Conservation (phyloP, 2,329 filamentous ascomycete genomes). For the Coniochaeta prunicola region DNA sequence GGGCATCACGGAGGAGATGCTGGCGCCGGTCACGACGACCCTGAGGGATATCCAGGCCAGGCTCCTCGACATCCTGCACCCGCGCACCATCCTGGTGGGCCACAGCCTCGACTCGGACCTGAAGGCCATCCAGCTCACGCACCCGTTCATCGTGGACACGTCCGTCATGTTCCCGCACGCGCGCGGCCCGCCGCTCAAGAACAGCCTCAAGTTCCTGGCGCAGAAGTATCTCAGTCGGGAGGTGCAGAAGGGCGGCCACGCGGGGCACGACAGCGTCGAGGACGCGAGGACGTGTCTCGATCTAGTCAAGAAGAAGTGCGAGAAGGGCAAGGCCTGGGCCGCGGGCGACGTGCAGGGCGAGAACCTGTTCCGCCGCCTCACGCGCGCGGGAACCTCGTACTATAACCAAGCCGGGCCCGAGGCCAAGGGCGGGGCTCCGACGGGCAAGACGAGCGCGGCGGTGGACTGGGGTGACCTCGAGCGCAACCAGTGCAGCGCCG, state of each 20-base stretch:
- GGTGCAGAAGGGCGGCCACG: slow-evolving; percentile 72
- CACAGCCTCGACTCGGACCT: slow-evolving; percentile 81
- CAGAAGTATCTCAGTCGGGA: slow-evolving; percentile 80
- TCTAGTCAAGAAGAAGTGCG: slow-evolving; percentile 90
- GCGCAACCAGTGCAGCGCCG: slow-evolving; percentile 48
- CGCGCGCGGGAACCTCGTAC: slow-evolving; percentile 54
- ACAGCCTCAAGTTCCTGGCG: slow-evolving; percentile 80
- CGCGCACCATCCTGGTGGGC: slow-evolving; percentile 67
- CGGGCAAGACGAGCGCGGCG: slow-evolving; percentile 62
- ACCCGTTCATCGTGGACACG: slow-evolving; percentile 92
- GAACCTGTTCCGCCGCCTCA: slow-evolving; percentile 81
- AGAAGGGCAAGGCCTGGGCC: slow-evolving; percentile 84
- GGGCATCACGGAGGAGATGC: slow-evolving; percentile 82
- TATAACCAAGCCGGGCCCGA: slow-evolving; percentile 51
- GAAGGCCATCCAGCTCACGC: slow-evolving; percentile 74
- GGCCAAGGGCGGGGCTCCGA: slow-evolving; percentile 47
- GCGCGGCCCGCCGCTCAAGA: slow-evolving; percentile 81
- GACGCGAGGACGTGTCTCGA: slow-evolving; percentile 88
- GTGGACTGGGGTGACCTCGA: slow-evolving; percentile 84
- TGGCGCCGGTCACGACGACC: slow-evolving; percentile 76
- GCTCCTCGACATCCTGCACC: slow-evolving; percentile 64
- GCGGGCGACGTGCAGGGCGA: slow-evolving; percentile 72
- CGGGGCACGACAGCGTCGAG: slow-evolving; percentile 86
- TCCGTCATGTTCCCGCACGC: slow-evolving; percentile 85
- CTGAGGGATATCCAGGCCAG: slow-evolving; percentile 74